phyloP scores from a whole-genome alignment of 306 rosid species.

The Trifolium fragiferum region DNA sequence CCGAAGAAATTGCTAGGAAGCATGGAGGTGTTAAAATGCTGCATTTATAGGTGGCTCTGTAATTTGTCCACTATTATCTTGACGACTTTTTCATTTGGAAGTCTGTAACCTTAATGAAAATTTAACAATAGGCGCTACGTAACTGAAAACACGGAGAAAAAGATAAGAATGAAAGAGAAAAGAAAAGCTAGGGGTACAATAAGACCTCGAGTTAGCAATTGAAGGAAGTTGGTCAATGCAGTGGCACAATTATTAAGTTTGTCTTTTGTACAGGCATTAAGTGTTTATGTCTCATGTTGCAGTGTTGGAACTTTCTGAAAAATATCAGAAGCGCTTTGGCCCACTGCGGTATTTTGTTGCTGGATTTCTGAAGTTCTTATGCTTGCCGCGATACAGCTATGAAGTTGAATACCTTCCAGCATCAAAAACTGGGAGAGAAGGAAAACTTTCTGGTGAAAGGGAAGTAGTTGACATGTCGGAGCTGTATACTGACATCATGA shows the following conservation, averaged over 20 bases:
- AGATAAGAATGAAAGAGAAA: conserved; percentile 1
- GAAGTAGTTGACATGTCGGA: conserved; percentile 89
- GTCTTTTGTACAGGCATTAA: conserved; percentile 20
- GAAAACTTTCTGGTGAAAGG: conserved; percentile 62
- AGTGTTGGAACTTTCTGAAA: conserved; percentile 97
- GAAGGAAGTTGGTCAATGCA: conserved; percentile 17
- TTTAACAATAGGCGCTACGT: conserved; percentile 28
- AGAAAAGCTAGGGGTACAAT: conserved; percentile 25
- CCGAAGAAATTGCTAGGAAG: conserved; percentile 32
- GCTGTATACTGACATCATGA: conserved; percentile 81
- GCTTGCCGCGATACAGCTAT: conserved; percentile 90
- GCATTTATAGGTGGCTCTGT: conserved; percentile 25
- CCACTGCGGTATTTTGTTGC: conserved; percentile 98
- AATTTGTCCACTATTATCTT: conserved; percentile 29
- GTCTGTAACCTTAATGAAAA: conserved; percentile 18
- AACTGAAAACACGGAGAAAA: conserved; percentile 7
- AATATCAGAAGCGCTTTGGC: conserved; percentile 95
- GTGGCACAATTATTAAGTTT: conserved; percentile 17
- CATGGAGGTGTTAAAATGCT: conserved; percentile 18
- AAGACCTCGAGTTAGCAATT: conserved; percentile 29
- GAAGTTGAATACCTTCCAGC: conserved; percentile 97
- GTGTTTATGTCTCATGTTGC: conserved; percentile 46
- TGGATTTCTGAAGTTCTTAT: conserved; percentile 90
- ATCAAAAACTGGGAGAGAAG: conserved; percentile 72
- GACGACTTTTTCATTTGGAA: conserved; percentile 32